Evolutionary conservation across 306 rosid species (phyloP).

Genomic region (Cucumis sativus): DNA sequence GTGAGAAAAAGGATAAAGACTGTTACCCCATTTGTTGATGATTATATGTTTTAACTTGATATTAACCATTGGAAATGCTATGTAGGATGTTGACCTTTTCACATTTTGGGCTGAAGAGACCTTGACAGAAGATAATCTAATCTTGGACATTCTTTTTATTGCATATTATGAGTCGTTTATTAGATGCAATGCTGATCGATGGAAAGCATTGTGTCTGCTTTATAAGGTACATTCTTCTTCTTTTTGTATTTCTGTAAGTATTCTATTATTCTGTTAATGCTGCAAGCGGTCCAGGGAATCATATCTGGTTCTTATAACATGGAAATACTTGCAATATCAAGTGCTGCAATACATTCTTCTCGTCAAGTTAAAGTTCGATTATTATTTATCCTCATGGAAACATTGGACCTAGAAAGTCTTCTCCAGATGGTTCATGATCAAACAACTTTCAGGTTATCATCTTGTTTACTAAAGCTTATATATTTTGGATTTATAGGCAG

Average conservation of each 20-base stretch:
- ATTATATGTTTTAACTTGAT: not conserved
- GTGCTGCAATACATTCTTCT: conserved; percentile 49
- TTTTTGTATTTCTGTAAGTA: not conserved
- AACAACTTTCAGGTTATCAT: conserved; percentile 53
- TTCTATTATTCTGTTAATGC: not conserved
- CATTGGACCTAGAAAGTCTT: conserved; percentile 74
- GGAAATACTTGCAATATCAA: conserved; percentile 54
- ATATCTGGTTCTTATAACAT: conserved; percentile 63
- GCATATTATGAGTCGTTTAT: conserved; percentile 74
- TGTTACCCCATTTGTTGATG: not conserved
- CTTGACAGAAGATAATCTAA: conserved; percentile 74
- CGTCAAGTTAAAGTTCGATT: conserved; percentile 64
- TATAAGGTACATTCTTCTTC: conserved; percentile 45
- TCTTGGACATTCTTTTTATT: conserved; percentile 82
- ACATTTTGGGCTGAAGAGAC: conserved; percentile 97
- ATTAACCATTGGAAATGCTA: conserved; percentile 13
- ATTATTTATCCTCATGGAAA: conserved; percentile 70
- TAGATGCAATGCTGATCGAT: conserved; percentile 48
- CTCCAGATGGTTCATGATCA: conserved; percentile 95
- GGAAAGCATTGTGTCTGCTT: conserved; percentile 56
- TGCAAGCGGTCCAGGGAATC: conserved; percentile 45
- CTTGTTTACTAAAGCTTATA: not conserved
- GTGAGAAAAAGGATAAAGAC: not conserved
- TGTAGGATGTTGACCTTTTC: conserved; percentile 82
- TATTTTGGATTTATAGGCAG: not conserved